phyloP scores from a whole-genome alignment of 2,329 filamentous ascomycete species.

The Claviceps sp. region DNA sequence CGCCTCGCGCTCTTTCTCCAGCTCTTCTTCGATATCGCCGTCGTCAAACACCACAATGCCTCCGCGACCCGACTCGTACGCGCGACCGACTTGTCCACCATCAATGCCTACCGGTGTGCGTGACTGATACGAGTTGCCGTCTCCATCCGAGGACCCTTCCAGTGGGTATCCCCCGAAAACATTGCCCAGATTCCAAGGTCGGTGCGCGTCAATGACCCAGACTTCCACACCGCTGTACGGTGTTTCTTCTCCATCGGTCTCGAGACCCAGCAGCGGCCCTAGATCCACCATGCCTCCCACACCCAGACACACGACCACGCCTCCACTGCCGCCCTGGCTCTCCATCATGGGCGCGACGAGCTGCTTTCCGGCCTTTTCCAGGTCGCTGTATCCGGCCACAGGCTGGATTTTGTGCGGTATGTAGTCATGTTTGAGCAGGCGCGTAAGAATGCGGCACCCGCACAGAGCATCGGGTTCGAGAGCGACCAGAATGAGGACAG shows the following conservation, averaged over 20 bases:
- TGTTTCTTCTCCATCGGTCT: slow-evolving; percentile 47
- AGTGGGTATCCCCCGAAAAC: slow-evolving; percentile 67
- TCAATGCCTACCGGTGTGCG: slow-evolving; percentile 52
- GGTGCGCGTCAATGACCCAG: slow-evolving; percentile 82
- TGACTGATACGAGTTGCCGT: slow-evolving; percentile 28
- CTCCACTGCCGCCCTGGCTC: slow-evolving; percentile 69
- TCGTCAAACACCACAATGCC: slow-evolving; percentile 93
- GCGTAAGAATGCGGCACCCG: slow-evolving; percentile 84
- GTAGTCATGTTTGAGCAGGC: slow-evolving; percentile 92
- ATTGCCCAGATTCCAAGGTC: slow-evolving; percentile 91
- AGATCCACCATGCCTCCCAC: slow-evolving; percentile 87
- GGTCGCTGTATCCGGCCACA: slow-evolving; percentile 81
- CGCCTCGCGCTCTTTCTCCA: slow-evolving; percentile 61
- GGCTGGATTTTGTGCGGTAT: slow-evolving; percentile 96
- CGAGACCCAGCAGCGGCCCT: slow-evolving; percentile 61
- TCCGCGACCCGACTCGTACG: slow-evolving; percentile 66
- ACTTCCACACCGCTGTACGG: slow-evolving; percentile 78
- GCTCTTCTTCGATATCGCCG: slow-evolving; percentile 80
- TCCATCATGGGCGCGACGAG: slow-evolving; percentile 79
- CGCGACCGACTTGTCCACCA: slow-evolving; percentile 55
- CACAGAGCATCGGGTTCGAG: slow-evolving; percentile 93
- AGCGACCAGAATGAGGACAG: slow-evolving; percentile 80
- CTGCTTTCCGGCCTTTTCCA: slow-evolving; percentile 65
- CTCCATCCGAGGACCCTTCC: slow-evolving; percentile 34
- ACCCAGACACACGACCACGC: slow-evolving; percentile 82